Percentiles rank a stretch among this genome's conserved stretches.
phyloP scores from a whole-genome alignment of 176 grass and related monocot genomes.

The Avena eriantha region DNA sequence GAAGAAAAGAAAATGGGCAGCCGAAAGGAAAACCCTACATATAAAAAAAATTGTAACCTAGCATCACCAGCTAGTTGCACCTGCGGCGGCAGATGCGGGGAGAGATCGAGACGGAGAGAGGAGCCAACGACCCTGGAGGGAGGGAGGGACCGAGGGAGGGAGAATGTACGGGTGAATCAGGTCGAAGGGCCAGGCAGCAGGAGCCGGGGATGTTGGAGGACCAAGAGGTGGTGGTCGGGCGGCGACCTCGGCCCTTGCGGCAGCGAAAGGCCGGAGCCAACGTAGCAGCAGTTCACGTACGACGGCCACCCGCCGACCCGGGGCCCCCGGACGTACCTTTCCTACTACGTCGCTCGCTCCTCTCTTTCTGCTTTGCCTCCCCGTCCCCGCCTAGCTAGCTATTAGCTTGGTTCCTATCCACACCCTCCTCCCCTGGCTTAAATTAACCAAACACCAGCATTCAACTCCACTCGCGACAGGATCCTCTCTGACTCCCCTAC shows the following conservation, averaged over 20 bases:
- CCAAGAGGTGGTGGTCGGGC: neutral
- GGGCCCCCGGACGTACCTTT: neutral
- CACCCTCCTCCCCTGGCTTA: conserved; percentile 29
- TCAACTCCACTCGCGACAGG: neutral
- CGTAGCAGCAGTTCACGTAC: neutral
- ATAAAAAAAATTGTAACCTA: neutral
- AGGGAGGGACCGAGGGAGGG: neutral
- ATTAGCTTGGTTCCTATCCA: conserved; percentile 51
- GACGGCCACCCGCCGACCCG: neutral
- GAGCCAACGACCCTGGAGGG: neutral
- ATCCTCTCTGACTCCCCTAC: conserved; percentile 32
- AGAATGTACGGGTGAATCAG: neutral
- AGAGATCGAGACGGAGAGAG: neutral
- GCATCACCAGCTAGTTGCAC: neutral
- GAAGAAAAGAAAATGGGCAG: conserved; percentile 5
- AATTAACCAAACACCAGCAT: conserved; percentile 21
- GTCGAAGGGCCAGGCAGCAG: conserved; percentile 14
- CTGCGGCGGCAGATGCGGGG: neutral
- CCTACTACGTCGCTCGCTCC: neutral
- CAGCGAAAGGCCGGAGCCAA: conserved; percentile 41
- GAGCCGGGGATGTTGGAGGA: conserved; percentile 19
- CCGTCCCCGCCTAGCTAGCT: too few relatives aligned
- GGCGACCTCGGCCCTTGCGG: conserved; percentile 45
- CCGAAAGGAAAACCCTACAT: conserved; percentile 22
- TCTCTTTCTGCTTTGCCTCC: neutral